Base-by-base conservation (phyloP, 257 asterid species). In the Nemophila menziesii region DNA sequence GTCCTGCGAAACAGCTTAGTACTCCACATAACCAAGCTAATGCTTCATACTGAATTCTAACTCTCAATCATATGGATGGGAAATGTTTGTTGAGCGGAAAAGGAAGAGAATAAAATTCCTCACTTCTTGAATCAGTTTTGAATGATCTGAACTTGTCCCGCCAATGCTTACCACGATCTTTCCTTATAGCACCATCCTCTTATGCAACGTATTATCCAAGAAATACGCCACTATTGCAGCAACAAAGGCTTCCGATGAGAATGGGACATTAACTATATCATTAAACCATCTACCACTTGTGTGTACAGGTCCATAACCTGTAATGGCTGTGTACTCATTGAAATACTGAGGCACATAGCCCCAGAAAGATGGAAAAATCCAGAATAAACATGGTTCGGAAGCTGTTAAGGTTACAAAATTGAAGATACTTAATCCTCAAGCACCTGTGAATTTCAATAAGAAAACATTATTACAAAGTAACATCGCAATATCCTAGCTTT, bases 151-250 rank as follows among this genome's bases (percentile, higher is more conserved):
- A 80, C 61, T 77, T 80, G 70, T 77, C 93, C 93, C 93, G 77
- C 93, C 93, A 80, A 27, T 80, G 93, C 60, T 71, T 77, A 70
- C 93, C 93, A 51, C 93, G 69, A 21, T 80, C 93, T 55, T 66
- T 80, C 70, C 87, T 68, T 39, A 60, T 52, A 47, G 44, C 59
- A 21, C 57, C 21, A 8, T 76, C 92, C 51, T 65, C 71, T 55
- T 80, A 70, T 69, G 79, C 58, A 80, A 18, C 0, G 93, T 80
- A 75, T 71, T 69, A 72, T 80, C 93, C 52, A 80, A 42, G 77
- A 80, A 80, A 48, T 65, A 74, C 0, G 87, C 87, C 7, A 80
- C 36, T 23, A 80, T 20, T 12, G 80, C 84, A 13, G 87, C 93
- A 2, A 80, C 93, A 54, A 80, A 80, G 16, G 93, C 87, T 62